Evolutionary conservation across 495 filamentous ascomycete genomes (phyloP).

Genomic region (Hyaloscypha finlandica): DNA sequence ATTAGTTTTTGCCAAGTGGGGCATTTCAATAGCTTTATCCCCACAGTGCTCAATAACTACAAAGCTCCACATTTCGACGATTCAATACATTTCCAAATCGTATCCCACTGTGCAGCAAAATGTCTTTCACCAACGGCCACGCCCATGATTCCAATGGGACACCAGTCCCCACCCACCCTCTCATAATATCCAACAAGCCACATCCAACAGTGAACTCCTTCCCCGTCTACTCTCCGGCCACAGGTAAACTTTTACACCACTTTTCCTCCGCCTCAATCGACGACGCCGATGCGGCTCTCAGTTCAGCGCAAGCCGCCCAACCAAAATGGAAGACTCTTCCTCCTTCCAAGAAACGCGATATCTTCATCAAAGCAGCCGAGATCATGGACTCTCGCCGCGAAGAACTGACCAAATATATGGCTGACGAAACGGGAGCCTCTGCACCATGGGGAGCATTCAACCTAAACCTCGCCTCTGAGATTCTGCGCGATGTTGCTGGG

Average conservation of each 20-base stretch:
- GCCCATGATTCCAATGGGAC: conserved; percentile 7
- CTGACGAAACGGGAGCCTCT: conserved; percentile 67
- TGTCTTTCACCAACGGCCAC: conserved; percentile 3
- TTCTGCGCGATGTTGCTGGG: conserved; percentile 71
- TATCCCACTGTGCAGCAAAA: not conserved
- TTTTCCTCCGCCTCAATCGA: conserved; percentile 61
- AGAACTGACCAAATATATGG: conserved; percentile 64
- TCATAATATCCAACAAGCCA: conserved; percentile 23
- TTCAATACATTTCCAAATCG: not conserved
- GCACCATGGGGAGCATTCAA: conserved; percentile 63
- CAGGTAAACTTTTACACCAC: conserved; percentile 60
- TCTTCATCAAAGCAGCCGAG: conserved; percentile 71
- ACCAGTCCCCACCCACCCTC: conserved; percentile 16
- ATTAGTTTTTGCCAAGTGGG: too few relatives aligned
- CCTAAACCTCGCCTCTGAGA: conserved; percentile 55
- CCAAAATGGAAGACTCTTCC: conserved; percentile 67
- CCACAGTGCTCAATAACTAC: too few relatives aligned
- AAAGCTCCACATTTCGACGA: not conserved
- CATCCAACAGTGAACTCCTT: conserved; percentile 14
- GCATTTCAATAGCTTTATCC: too few relatives aligned
- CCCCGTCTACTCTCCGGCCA: conserved; percentile 65
- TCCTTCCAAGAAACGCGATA: conserved; percentile 63
- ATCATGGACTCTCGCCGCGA: conserved; percentile 63
- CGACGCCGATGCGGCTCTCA: conserved; percentile 63
- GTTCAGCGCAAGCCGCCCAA: conserved; percentile 69